Percentiles rank a stretch among this genome's conserved stretches.
Conservation (phyloP, 2,329 filamentous ascomycete species). For the Dactylellina leptospora region DNA sequence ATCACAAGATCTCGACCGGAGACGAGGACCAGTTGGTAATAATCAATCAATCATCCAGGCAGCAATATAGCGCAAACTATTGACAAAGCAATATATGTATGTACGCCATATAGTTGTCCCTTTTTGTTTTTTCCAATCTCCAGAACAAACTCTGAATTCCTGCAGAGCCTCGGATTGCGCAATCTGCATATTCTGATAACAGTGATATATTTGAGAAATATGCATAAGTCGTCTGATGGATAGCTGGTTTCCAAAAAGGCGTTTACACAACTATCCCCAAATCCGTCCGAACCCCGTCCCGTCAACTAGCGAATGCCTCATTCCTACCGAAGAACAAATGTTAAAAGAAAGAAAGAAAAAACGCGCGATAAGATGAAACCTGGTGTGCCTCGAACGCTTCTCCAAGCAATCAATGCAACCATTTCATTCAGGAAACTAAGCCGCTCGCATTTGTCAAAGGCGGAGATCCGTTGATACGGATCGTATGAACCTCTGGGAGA, state of each 20-base stretch:
- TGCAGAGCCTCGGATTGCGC: not conserved
- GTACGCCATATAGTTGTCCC: no score
- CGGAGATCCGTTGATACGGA: slow-evolving; percentile 37
- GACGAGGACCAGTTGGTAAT: no score
- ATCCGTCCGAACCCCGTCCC: not conserved
- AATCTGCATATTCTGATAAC: not conserved
- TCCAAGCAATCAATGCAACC: slow-evolving; percentile 48
- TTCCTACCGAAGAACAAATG: not conserved
- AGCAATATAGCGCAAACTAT: not conserved
- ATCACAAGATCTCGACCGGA: no score
- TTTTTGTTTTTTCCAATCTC: no score
- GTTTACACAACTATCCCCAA: no score
- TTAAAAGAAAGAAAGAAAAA: not conserved
- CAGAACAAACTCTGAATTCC: not conserved
- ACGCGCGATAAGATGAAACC: slow-evolving; percentile 25
- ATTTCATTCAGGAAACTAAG: slow-evolving; percentile 46
- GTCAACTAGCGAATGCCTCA: not conserved
- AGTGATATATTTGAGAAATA: slow-evolving; percentile 4
- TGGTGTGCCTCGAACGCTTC: slow-evolving; percentile 17
- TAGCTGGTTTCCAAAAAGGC: no score
- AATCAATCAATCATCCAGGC: not conserved
- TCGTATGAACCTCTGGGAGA: slow-evolving; percentile 27
- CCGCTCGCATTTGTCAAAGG: slow-evolving; percentile 18
- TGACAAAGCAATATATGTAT: no score
- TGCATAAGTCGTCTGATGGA: not conserved